A percentile compares a stretch with the other conserved stretches of the same genome.
These are phyloP conservation scores for Pseudocercospora vitis DNA, from an alignment of 2,329 filamentous ascomycete species.

Conservation along the genomic window DNA sequence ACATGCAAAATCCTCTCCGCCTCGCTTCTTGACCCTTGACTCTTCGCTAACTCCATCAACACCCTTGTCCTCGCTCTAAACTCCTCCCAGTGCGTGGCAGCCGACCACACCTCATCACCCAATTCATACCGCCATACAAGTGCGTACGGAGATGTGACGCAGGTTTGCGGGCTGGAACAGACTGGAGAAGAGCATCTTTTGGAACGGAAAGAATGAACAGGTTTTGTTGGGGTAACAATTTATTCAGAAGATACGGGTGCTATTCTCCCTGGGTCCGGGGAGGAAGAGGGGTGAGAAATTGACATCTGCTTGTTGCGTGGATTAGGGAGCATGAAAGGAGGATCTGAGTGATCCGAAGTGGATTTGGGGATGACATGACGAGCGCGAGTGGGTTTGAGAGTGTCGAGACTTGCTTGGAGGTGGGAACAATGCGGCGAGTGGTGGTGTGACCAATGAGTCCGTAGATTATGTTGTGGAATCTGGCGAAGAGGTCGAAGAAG, in stretches of 20 bases:
- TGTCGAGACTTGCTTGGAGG: conserved; percentile 6
- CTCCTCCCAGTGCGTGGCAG: conserved; percentile 13
- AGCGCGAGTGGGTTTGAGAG: conserved; percentile 26
- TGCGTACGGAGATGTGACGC: neutral
- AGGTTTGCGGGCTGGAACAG: conserved; percentile 13
- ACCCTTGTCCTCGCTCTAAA: conserved; percentile 11
- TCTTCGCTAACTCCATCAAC: neutral
- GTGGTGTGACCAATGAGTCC: conserved; percentile 3
- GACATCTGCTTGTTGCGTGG: conserved; percentile 24
- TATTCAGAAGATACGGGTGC: neutral
- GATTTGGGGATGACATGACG: conserved; percentile 28
- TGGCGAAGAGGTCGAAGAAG: conserved; percentile 17
- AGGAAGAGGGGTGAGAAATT: conserved; percentile 24
- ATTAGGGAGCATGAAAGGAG: conserved; percentile 27
- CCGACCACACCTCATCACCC: neutral
- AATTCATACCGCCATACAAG: conserved; percentile 7
- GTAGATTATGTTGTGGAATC: conserved; percentile 16
- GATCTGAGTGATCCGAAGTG: conserved; percentile 26
- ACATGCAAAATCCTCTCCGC: conserved; percentile 11
- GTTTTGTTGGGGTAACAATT: neutral
- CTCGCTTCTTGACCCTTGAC: conserved; percentile 1
- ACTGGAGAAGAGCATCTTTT: conserved; percentile 11
- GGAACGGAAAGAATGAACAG: neutral
- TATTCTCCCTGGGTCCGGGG: neutral
- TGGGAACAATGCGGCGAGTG: neutral